Percentiles rank a stretch among this genome's conserved stretches.
Conservation (phyloP, 495 filamentous ascomycete species). For the Podospora pseudocomata region DNA sequence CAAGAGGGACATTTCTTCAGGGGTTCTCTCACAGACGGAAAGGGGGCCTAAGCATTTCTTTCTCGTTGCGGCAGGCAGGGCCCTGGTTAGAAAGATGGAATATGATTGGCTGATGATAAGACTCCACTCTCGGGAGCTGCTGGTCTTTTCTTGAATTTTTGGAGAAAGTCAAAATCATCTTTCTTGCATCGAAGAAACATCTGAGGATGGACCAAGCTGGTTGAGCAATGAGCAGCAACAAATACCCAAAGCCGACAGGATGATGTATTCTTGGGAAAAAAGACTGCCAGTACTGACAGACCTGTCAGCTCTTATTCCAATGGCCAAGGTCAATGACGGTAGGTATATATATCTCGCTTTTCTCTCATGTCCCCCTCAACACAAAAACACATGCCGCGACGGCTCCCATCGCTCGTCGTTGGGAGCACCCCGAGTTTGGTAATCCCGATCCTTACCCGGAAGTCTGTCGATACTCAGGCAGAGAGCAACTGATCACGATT, state of each 20-base stretch:
- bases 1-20: neutral
- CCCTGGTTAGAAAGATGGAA: neutral
- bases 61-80: neutral
- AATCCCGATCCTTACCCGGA: conserved; percentile 44
- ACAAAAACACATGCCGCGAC: conserved; percentile 32
- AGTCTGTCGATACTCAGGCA: conserved; percentile 40
- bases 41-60: neutral
- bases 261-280: too few species aligned
- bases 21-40: neutral
- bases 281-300: too few species aligned
- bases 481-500: conserved; percentile 71
- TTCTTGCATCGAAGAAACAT: neutral
- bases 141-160: neutral
- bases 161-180: neutral
- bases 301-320: too few species aligned
- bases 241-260: too few species aligned
- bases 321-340: too few species aligned
- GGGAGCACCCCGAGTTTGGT: conserved; percentile 46
- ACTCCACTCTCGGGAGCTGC: neutral
- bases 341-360: too few species aligned
- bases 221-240: too few species aligned
- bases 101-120: neutral
- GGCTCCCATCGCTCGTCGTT: conserved; percentile 34
- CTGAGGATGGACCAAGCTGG: too few species aligned
- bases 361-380: neutral